A percentile compares a stretch with the other conserved stretches of the same genome.
These are phyloP conservation scores for Sporothrix phasma DNA, from an alignment of 2,329 filamentous ascomycete species.

Conservation along the genomic window DNA sequence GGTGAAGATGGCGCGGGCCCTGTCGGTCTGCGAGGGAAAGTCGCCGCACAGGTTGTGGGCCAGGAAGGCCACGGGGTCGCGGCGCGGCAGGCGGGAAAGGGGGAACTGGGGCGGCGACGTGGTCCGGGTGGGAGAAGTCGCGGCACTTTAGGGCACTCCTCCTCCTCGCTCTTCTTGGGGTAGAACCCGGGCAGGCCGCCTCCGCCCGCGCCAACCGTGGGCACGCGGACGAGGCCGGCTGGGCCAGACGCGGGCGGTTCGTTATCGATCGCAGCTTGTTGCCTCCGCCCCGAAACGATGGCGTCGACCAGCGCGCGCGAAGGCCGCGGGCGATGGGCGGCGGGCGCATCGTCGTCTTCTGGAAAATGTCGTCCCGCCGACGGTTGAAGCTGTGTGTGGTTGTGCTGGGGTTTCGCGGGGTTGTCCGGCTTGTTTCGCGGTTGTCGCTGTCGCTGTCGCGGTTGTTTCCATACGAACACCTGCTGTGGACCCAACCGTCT, in stretches of 20 bases:
- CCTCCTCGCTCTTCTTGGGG: slow-evolving; percentile 15
- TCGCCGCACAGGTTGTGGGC: slow-evolving; percentile 67
- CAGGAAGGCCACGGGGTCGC: slow-evolving; percentile 60
- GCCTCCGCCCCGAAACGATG: slow-evolving; percentile 24
- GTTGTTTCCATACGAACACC: not conserved
- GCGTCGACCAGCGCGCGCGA: slow-evolving; percentile 41
- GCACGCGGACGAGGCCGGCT: slow-evolving; percentile 17
- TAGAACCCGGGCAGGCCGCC: not conserved
- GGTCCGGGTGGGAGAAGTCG: slow-evolving; percentile 77
- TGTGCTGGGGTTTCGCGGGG: too few relatives aligned
- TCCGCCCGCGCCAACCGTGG: not conserved
- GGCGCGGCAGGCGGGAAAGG: slow-evolving; percentile 54
- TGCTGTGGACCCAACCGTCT: slow-evolving; percentile 1
- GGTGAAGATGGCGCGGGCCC: slow-evolving; percentile 83
- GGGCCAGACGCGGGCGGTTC: slow-evolving; percentile 10
- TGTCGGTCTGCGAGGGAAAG: slow-evolving; percentile 77
- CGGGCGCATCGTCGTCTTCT: slow-evolving; percentile 26
- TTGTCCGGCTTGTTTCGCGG: too few relatives aligned
- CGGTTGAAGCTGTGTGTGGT: too few relatives aligned
- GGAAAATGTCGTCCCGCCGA: not conserved
- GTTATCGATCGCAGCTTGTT: not conserved
- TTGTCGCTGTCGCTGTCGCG: not conserved
- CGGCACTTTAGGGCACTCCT: slow-evolving; percentile 69
- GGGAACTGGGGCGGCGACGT: slow-evolving; percentile 70
- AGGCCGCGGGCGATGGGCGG: slow-evolving; percentile 46